Conservation (phyloP, 306 rosid species). For the Rubus idaeus region DNA sequence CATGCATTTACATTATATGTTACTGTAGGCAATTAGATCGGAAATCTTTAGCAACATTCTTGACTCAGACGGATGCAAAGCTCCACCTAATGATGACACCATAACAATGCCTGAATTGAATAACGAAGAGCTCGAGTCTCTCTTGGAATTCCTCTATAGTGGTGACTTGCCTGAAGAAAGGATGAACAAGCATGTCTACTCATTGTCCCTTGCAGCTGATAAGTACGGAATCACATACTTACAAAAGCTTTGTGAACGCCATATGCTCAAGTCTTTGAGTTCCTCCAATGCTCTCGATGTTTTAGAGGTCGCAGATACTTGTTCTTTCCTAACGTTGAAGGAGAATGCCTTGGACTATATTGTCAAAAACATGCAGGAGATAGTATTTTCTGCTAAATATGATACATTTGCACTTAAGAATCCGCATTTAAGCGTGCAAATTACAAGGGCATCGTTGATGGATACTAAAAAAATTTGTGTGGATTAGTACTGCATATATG, state of each 20-base stretch:
- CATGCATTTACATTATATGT: background rate
- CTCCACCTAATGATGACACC: constrained; percentile 40
- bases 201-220: constrained; percentile 69
- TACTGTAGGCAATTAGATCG: constrained; percentile 64
- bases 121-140: constrained; percentile 57
- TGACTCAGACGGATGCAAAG: constrained; percentile 67
- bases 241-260: constrained; percentile 55
- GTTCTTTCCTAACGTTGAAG: constrained; percentile 47
- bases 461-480: constrained; percentile 29
- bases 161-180: constrained; percentile 49
- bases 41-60: constrained; percentile 73
- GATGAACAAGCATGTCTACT: constrained; percentile 55
- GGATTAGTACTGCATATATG: background rate
- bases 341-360: constrained; percentile 55
- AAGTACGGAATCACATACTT: constrained; percentile 68
- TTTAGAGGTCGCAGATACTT: constrained; percentile 61
- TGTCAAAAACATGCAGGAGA: constrained; percentile 47
- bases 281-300: constrained; percentile 53
- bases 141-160: constrained; percentile 66
- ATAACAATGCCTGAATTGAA: constrained; percentile 56
- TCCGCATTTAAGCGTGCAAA: constrained; percentile 69
- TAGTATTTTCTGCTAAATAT: constrained; percentile 47
- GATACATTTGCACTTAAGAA: constrained; percentile 62
- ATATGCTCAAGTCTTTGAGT: constrained; percentile 42
- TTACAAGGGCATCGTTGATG: constrained; percentile 55